Conservation (phyloP, 75 land plant genomes). For the Pinus tabuliformis region DNA sequence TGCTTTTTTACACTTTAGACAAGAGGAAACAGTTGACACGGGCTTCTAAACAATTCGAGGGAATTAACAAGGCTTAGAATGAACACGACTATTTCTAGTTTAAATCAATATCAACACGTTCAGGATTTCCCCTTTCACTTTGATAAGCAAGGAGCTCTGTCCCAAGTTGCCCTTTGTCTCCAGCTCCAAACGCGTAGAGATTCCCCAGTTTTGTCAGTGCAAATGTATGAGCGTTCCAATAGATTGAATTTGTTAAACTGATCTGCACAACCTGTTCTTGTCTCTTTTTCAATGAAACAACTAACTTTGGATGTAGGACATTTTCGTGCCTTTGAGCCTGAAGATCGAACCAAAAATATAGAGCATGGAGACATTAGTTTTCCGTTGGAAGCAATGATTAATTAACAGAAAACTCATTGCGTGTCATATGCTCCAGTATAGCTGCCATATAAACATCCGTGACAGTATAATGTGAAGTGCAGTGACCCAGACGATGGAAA, state of each 20-base stretch:
- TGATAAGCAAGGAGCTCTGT: slow-evolving; percentile 44
- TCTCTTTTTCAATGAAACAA: slow-evolving; percentile 52
- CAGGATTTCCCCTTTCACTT: slow-evolving; percentile 57
- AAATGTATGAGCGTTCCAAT: slow-evolving; percentile 92
- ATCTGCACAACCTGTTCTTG: slow-evolving; percentile 69
- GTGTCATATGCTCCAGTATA: slow-evolving; percentile 1
- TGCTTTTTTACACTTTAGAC: background rate
- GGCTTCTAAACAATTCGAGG: background rate
- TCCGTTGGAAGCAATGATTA: background rate
- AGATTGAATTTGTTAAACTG: slow-evolving; percentile 75
- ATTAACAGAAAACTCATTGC: background rate
- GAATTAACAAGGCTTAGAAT: background rate
- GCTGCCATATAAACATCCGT: background rate
- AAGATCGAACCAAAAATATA: slow-evolving; percentile 3
- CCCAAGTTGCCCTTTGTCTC: slow-evolving; percentile 88
- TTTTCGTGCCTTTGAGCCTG: slow-evolving; percentile 59
- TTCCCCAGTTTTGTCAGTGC: slow-evolving; percentile 70
- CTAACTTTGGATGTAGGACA: slow-evolving; percentile 60
- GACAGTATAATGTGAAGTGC: background rate
- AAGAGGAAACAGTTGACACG: background rate
- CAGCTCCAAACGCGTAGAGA: slow-evolving; percentile 79
- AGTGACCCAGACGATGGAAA: background rate
- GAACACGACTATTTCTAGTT: slow-evolving; percentile 19
- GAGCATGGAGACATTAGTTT: background rate
- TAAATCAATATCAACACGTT: slow-evolving; percentile 67